These are phyloP conservation scores for Cryomyces minteri DNA, from an alignment of 495 filamentous ascomycete species.

Conservation along the genomic window DNA sequence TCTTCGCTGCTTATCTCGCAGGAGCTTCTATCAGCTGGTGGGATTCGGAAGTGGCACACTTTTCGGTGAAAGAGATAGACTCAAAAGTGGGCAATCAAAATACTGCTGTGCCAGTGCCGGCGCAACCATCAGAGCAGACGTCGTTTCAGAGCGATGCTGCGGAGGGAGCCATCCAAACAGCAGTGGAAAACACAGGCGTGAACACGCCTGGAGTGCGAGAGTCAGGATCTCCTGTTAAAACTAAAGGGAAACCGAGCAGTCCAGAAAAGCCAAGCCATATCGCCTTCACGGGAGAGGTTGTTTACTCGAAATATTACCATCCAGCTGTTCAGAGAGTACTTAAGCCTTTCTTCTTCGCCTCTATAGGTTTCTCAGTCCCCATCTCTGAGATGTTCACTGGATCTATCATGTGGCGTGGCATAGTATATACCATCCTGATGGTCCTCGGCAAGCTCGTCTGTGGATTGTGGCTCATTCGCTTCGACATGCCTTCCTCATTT, in stretches of 20 bases:
- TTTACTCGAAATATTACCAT: slow-evolving; percentile 40
- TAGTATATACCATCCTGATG: slow-evolving; percentile 59
- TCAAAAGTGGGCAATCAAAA: neutral
- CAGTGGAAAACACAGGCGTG: too few relatives aligned
- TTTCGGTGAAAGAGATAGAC: neutral
- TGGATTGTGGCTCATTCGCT: slow-evolving; percentile 43
- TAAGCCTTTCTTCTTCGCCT: slow-evolving; percentile 64
- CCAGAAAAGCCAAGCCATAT: too few relatives aligned
- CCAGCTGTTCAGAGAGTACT: slow-evolving; percentile 34
- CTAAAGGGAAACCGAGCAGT: too few relatives aligned
- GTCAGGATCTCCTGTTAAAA: too few relatives aligned
- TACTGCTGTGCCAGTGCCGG: neutral
- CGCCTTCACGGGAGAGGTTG: neutral
- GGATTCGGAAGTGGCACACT: slow-evolving; percentile 17
- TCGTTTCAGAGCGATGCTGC: too few relatives aligned
- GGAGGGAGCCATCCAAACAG: too few relatives aligned
- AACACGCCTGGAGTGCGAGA: too few relatives aligned
- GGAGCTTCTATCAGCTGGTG: slow-evolving; percentile 41
- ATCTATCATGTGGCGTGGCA: slow-evolving; percentile 47
- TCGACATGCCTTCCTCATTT: slow-evolving; percentile 7
- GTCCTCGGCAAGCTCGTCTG: slow-evolving; percentile 40
- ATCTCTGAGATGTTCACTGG: slow-evolving; percentile 49
- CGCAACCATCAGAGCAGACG: too few relatives aligned
- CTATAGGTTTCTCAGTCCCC: slow-evolving; percentile 64
- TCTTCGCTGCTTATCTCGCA: slow-evolving; percentile 55